A percentile compares a stretch with the other conserved stretches of the same genome.
Conservation (phyloP, 1,284 basidiomycete genomes). For the Stereum hirsutum region DNA sequence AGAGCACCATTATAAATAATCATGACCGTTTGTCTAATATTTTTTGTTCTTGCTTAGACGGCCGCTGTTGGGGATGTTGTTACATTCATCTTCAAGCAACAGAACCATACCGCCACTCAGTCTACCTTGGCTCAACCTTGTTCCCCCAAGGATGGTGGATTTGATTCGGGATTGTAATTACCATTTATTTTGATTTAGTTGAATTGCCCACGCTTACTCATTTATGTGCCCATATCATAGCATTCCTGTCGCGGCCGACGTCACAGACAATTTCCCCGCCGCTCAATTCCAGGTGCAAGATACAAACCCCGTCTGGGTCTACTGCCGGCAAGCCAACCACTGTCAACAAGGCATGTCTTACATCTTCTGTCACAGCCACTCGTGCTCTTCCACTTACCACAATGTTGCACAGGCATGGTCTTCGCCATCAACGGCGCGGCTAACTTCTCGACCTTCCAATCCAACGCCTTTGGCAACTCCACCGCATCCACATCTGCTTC, state of each 20-base stretch:
- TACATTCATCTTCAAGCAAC: conserved; percentile 45
- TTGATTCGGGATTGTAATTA: conserved; percentile 48
- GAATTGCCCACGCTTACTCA: not conserved
- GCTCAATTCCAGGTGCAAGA: conserved; percentile 33
- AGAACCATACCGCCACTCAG: conserved; percentile 59
- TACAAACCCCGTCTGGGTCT: conserved; percentile 52
- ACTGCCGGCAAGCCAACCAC: conserved; percentile 33
- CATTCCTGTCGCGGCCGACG: conserved; percentile 36
- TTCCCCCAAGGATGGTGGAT: conserved; percentile 28
- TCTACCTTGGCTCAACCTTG: conserved; percentile 47
- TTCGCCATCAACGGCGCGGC: conserved; percentile 53
- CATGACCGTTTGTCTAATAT: no score
- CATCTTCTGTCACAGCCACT: no score
- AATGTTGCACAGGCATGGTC: conserved; percentile 53
- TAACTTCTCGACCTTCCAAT: conserved; percentile 42
- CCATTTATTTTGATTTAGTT: not conserved
- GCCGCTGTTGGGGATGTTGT: conserved; percentile 39
- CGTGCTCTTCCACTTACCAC: no score
- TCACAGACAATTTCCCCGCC: conserved; percentile 35
- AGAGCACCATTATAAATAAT: not conserved
- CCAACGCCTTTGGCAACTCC: conserved; percentile 32
- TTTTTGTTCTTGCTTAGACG: no score
- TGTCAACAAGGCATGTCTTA: conserved; percentile 53
- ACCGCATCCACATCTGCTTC: conserved; percentile 16
- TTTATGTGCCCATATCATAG: conserved; percentile 20